Base-by-base conservation (phyloP, 2,329 filamentous ascomycete species). In the Bipolaris zeicola region DNA sequence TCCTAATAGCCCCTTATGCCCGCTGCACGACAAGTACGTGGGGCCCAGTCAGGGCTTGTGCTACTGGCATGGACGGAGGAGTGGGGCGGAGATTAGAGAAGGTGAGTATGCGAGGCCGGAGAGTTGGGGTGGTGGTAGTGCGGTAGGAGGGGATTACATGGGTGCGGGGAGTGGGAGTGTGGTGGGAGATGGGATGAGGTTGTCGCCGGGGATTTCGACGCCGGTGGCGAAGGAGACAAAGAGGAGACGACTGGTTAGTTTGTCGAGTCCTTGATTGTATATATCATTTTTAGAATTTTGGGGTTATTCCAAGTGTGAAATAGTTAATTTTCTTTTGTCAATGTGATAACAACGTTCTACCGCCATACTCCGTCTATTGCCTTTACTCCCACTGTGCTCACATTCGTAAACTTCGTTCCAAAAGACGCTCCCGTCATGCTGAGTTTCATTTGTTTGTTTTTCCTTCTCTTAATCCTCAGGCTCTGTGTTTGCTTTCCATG, bases 1-100 rank as follows among this genome's bases (percentile, higher is more conserved):
- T 6, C 76, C 77, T 1, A 73, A 54, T 5, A 79, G 76, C 51
- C 78, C 78, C 6, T 57, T 81, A 2, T 81, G 80, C 64, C 79
- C 80, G 6, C 66, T 78, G 14, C 72, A 75, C 61, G 62, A 67
- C 11, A 77, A 74, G 54, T 77, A 81, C 56, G 58, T 59, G 10
- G 73, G 76, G 8, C 69, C 71, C 7, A 75, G 74, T 6, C 71
- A 57, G 16, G 78, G 75, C 3, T 63, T 77, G 37, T 82, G 79
- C 57, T 71, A 76, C 33, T 79, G 73, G 67, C 80, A 82, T 69
- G 75, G 58, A 49, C 50, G 55, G 3, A 47, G 55, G 47, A 45
- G 48, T 24, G 73, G 64, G 76, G 80, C 66, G 72, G 26, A 50
- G 16, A 50, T 57, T 42, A 39, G 50, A 50, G 22, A 43, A 22